Base-by-base conservation (phyloP, 148 eudicot genomes). In the Amaranthus palmeri region DNA sequence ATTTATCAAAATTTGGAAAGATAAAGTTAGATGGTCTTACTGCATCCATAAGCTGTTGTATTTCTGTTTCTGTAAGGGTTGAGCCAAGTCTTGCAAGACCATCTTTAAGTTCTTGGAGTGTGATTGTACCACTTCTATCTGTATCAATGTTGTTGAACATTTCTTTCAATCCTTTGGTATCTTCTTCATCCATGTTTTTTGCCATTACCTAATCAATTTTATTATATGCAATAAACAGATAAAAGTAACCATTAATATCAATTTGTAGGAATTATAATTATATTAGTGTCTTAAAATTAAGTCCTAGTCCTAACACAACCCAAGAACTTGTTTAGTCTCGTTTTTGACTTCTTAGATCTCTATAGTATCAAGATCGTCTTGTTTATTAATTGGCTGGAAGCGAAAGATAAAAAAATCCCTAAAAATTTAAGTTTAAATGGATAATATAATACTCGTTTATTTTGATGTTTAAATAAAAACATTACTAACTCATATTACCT, bases 61-160 rank as follows among this genome's bases (percentile, higher is more conserved):
- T 83, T 84, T 92, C 97, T 43, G 82, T 45, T 65, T 92, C 96
- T 8, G 68, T 65, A 44, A 90, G 93, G 63, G 76, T 77, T 40
- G 97, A 90, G 61, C 97, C 96, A 8, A 90, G 85, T 82, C 82
- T 88, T 10, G 91, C 70, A 4, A 92, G 79, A 13, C 97, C 97
- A 4, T 78, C 51, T 78, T 81, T 88, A 15, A 91, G 92, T 71
- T 91, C 97, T 63, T 93, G 93, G 42, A 77, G 81, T 10, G 98
- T 93, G 62, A 93, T 93, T 10, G 96, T 78, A 36, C 98, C 98
- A 65, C 96, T 93, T 76, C 78, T 72, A 59, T 93, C 98, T 0
- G 88, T 91, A 67, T 93, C 98, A 62, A 93, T 93, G 80, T 86
- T 91, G 75, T 91, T 82, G 84, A 93, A 93, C 87, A 89, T 85